A percentile compares a stretch with the other conserved stretches of the same genome.
These are phyloP conservation scores for Chrysosporium queenslandicum DNA, from an alignment of 2,329 filamentous ascomycete species.

Conservation along the genomic window DNA sequence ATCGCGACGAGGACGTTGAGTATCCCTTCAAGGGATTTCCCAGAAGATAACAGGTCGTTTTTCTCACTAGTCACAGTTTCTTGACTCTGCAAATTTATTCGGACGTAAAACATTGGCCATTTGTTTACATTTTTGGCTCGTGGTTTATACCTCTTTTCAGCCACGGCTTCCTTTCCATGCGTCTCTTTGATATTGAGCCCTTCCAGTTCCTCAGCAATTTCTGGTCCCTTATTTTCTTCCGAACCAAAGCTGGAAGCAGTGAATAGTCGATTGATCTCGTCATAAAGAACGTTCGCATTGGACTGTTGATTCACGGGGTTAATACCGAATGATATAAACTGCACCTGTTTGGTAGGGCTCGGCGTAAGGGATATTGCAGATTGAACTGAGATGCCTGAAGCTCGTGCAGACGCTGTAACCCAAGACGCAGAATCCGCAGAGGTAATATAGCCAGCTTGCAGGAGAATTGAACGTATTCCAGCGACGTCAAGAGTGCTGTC, in stretches of 20 bases:
- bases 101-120: constrained; percentile 85
- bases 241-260: constrained; percentile 64
- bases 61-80: constrained; percentile 33
- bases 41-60: constrained; percentile 24
- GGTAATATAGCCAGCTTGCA: constrained; percentile 56
- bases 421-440: constrained; percentile 48
- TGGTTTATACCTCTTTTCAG: constrained; percentile 36
- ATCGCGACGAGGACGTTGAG: constrained; percentile 58
- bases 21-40: constrained; percentile 46
- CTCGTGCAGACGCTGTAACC: constrained; percentile 60
- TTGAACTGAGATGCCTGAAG: constrained; percentile 50
- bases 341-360: constrained; percentile 58
- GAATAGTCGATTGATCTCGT: constrained; percentile 70
- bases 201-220: constrained; percentile 29
- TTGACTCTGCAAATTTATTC: constrained; percentile 42
- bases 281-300: constrained; percentile 58
- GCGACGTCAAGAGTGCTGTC: constrained; percentile 21
- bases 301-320: constrained; percentile 48
- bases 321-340: constrained; percentile 74
- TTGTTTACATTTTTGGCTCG: constrained; percentile 59
- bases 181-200: constrained; percentile 29
- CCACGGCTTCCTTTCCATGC: constrained; percentile 10
- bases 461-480: constrained; percentile 46
- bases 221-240: constrained; percentile 36
- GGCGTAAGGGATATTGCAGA: constrained; percentile 64